Percentiles rank a stretch among this genome's conserved stretches.
Evolutionary conservation across 495 filamentous ascomycete genomes (phyloP).

Genomic region (Corynascus novoguineensis): DNA sequence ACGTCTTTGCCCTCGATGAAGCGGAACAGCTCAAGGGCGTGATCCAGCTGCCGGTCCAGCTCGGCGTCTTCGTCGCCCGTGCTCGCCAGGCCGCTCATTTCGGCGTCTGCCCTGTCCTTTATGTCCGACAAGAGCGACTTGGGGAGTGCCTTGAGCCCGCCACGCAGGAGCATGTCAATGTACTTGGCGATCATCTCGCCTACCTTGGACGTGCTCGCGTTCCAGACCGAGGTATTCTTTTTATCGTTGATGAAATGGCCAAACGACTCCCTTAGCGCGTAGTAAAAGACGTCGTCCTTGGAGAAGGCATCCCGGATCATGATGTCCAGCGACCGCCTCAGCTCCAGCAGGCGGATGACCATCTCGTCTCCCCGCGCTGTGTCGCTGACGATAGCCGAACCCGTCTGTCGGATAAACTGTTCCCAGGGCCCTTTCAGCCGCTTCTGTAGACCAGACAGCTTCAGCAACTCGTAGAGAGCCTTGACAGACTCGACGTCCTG

Average conservation of each 20-base stretch:
- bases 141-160: constrained; percentile 76
- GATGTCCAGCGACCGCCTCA: constrained; percentile 74
- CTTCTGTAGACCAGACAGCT: constrained; percentile 55
- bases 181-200: constrained; percentile 99
- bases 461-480: constrained; percentile 72
- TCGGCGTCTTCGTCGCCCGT: constrained; percentile 82
- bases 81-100: constrained; percentile 49
- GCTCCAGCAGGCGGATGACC: constrained; percentile 73
- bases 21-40: constrained; percentile 87
- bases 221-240: constrained; percentile 61
- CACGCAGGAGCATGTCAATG: constrained; percentile 82
- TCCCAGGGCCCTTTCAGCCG: constrained; percentile 67
- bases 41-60: constrained; percentile 81
- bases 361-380: constrained; percentile 73
- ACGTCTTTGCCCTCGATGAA: constrained; percentile 97
- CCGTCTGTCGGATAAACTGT: constrained; percentile 70
- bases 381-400: constrained; percentile 73
- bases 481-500: constrained; percentile 61
- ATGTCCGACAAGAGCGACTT: constrained; percentile 47
- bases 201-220: constrained; percentile 81
- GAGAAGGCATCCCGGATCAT: constrained; percentile 68
- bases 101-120: constrained; percentile 45
- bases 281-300: constrained; percentile 64
- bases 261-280: constrained; percentile 77
- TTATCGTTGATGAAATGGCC: constrained; percentile 84